Evolutionary conservation across 495 filamentous ascomycete genomes (phyloP).

Genomic region (Xylaria flabelliformis): DNA sequence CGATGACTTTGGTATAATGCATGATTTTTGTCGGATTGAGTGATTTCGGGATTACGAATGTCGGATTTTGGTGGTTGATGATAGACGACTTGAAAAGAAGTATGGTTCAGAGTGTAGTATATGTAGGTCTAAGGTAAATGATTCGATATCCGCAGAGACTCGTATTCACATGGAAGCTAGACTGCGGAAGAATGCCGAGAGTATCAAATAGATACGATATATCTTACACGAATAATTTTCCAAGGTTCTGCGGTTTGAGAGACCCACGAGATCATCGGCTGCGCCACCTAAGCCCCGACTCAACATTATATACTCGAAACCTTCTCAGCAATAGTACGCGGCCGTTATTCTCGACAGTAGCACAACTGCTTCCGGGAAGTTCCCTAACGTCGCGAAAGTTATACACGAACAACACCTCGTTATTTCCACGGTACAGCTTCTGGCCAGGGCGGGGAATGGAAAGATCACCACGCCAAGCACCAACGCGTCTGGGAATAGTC

Average conservation of each 20-base stretch:
- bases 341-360: neutral
- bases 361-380: neutral
- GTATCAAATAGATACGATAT: neutral
- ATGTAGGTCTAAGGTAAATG: neutral
- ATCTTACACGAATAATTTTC: neutral
- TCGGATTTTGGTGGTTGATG: neutral
- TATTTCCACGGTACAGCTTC: neutral
- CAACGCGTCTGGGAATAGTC: neutral
- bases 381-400: neutral
- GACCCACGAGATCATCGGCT: neutral
- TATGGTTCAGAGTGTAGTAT: neutral
- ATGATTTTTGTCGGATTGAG: neutral
- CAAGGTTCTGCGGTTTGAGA: neutral
- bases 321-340: neutral
- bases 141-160: neutral
- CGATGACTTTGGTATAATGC: neutral
- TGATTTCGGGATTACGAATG: neutral
- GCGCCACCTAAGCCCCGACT: neutral
- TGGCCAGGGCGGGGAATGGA: neutral
- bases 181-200: neutral
- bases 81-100: neutral
- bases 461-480: neutral
- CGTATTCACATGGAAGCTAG: neutral
- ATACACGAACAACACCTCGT: neutral
- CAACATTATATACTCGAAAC: neutral